A percentile compares a stretch with the other conserved stretches of the same genome.
phyloP scores from a whole-genome alignment of 192 early-diverging fungal species.

The Endogone sp. region DNA sequence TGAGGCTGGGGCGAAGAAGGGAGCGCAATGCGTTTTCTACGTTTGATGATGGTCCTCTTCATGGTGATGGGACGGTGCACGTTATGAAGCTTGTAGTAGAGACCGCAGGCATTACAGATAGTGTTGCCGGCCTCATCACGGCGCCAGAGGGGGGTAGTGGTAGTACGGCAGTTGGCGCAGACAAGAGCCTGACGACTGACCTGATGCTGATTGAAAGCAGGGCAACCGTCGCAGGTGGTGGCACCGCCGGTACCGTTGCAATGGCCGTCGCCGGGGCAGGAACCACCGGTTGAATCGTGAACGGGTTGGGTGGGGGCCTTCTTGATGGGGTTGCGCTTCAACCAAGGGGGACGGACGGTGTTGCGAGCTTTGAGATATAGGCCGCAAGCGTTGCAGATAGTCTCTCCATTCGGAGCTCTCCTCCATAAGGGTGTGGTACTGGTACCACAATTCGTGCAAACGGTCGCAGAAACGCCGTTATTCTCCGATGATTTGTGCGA shows the following conservation, averaged over 20 bases:
- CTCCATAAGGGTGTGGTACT: constrained; percentile 93
- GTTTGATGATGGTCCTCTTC: constrained; percentile 73
- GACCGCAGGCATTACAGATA: constrained; percentile 84
- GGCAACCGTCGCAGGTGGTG: constrained; percentile 69
- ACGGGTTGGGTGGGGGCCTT: constrained; percentile 19
- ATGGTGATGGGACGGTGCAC: constrained; percentile 78
- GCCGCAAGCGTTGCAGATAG: constrained; percentile 96
- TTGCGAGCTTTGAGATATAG: constrained; percentile 55
- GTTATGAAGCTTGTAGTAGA: constrained; percentile 86
- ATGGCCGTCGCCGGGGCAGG: constrained; percentile 73
- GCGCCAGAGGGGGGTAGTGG: constrained; percentile 77
- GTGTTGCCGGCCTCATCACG: constrained; percentile 68
- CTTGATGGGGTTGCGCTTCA: constrained; percentile 43
- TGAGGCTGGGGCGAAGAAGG: constrained; percentile 1
- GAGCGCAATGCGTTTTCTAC: constrained; percentile 57
- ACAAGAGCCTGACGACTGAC: constrained; percentile 46
- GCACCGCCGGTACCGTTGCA: constrained; percentile 74
- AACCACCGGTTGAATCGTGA: constrained; percentile 32
- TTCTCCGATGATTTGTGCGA: constrained; percentile 30
- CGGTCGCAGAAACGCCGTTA: constrained; percentile 40
- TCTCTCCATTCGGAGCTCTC: constrained; percentile 77
- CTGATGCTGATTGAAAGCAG: constrained; percentile 69
- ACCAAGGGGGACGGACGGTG: constrained; percentile 49
- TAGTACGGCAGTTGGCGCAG: constrained; percentile 77
- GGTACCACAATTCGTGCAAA: constrained; percentile 85